Percentiles rank a stretch among this genome's conserved stretches.
These are phyloP conservation scores for Clonostachys rosea DNA, from an alignment of 2,329 filamentous ascomycete genomes.

Conservation along the genomic window DNA sequence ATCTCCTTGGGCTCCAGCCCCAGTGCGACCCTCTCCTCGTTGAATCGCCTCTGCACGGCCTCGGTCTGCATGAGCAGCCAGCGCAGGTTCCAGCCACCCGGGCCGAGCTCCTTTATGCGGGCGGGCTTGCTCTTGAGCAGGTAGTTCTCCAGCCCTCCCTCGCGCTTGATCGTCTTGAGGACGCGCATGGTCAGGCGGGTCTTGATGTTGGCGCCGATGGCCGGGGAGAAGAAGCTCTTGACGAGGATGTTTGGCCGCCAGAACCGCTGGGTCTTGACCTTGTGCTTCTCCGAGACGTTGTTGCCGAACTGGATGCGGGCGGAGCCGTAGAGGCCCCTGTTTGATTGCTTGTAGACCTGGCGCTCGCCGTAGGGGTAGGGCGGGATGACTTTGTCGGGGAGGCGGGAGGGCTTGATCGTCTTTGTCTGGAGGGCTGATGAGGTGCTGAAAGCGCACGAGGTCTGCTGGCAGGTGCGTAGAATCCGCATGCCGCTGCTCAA, in stretches of 20 bases:
- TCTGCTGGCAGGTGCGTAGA: neutral
- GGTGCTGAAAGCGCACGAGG: slow-evolving; percentile 25
- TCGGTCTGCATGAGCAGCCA: slow-evolving; percentile 84
- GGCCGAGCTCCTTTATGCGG: slow-evolving; percentile 80
- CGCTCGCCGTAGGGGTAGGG: slow-evolving; percentile 71
- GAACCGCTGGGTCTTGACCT: slow-evolving; percentile 65
- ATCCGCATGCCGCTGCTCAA: neutral
- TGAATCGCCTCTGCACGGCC: slow-evolving; percentile 61
- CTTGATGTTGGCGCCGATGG: slow-evolving; percentile 59
- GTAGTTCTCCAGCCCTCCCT: slow-evolving; percentile 89
- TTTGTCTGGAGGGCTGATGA: slow-evolving; percentile 26
- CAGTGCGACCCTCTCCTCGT: slow-evolving; percentile 57
- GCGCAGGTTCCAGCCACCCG: slow-evolving; percentile 83
- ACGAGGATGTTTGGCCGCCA: slow-evolving; percentile 74
- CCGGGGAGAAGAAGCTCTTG: slow-evolving; percentile 62
- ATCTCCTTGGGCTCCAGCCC: slow-evolving; percentile 47
- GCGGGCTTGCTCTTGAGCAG: slow-evolving; percentile 73
- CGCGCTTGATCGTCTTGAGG: slow-evolving; percentile 72
- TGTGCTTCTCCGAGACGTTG: slow-evolving; percentile 65
- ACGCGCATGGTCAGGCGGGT: slow-evolving; percentile 67
- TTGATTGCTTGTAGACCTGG: slow-evolving; percentile 73
- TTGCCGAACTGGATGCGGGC: slow-evolving; percentile 75
- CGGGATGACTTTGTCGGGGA: slow-evolving; percentile 48
- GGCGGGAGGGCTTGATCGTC: slow-evolving; percentile 34
- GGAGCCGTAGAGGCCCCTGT: slow-evolving; percentile 67